These are phyloP conservation scores for Pneumocystis canis DNA, from an alignment of 1,139 yeast genomes.

Conservation along the genomic window DNA sequence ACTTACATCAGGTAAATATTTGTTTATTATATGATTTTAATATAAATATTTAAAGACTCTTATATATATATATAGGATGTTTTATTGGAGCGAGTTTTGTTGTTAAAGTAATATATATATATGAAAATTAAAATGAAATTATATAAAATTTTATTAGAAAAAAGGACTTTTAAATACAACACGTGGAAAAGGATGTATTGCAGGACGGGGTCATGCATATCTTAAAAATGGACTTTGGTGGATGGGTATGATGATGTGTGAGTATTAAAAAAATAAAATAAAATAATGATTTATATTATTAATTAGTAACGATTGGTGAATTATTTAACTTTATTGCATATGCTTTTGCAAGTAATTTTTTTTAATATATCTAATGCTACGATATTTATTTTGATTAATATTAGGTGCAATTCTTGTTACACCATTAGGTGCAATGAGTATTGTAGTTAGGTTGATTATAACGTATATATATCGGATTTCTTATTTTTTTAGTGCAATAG, in stretches of 20 bases:
- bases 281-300: background rate
- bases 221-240: constrained; percentile 14
- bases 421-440: constrained; percentile 15
- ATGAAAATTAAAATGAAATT: background rate
- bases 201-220: constrained; percentile 15
- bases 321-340: constrained; percentile 14
- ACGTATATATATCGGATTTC: no score
- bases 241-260: constrained; percentile 11
- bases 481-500: constrained; percentile 9
- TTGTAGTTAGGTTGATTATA: constrained; percentile 7
- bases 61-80: constrained; percentile 5
- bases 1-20: constrained; percentile 3
- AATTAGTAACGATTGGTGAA: constrained; percentile 12
- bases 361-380: background rate
- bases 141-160: background rate
- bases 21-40: background rate
- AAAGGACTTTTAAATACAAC: constrained; percentile 1
- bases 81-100: constrained; percentile 14
- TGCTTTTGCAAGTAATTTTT: constrained; percentile 10
- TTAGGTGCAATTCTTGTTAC: constrained; percentile 12
- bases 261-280: background rate
- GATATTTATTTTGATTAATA: background rate
- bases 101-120: constrained; percentile 12
- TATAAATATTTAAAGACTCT: no score
- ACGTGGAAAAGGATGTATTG: constrained; percentile 4